Percentiles rank a stretch among this genome's conserved stretches.
Evolutionary conservation across 208 protist genomes (phyloP).

Genomic region (Acanthamoeba castellanii): DNA sequence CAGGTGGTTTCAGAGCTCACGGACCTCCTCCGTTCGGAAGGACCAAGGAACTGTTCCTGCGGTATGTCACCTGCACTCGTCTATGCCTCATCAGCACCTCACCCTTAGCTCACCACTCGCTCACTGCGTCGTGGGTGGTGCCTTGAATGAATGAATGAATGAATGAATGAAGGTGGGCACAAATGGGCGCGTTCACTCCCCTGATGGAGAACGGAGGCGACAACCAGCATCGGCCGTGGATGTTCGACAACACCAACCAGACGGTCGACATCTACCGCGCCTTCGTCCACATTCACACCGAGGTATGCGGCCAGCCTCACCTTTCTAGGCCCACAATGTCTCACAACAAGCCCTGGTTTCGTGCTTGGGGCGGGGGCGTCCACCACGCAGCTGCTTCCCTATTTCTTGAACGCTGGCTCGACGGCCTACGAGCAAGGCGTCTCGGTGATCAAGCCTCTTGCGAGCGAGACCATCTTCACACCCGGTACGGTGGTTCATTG

Average conservation of each 20-base stretch:
- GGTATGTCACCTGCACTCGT: background rate
- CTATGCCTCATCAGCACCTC: background rate
- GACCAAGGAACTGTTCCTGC: conserved; percentile 65
- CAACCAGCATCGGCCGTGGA: conserved; percentile 73
- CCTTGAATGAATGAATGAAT: background rate
- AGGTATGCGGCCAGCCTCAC: background rate
- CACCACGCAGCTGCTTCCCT: conserved; percentile 39
- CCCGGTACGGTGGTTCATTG: background rate
- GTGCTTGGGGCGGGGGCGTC: background rate
- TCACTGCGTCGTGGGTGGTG: no score
- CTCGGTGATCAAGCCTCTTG: conserved; percentile 46
- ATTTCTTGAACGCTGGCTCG: conserved; percentile 55
- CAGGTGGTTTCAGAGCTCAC: background rate
- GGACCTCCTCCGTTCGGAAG: background rate
- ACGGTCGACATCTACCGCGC: conserved; percentile 75
- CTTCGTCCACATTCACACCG: conserved; percentile 75
- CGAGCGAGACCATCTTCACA: background rate
- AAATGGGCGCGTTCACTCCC: conserved; percentile 72
- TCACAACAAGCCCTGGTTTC: background rate
- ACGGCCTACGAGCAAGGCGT: conserved; percentile 48
- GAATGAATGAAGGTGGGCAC: conserved; percentile 56
- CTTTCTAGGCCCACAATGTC: background rate
- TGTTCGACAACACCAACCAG: conserved; percentile 62
- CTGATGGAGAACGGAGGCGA: conserved; percentile 82
- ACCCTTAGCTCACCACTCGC: no score